These are phyloP conservation scores for Celoporthe dispersa DNA, from an alignment of 2,329 filamentous ascomycete genomes.

Conservation along the genomic window DNA sequence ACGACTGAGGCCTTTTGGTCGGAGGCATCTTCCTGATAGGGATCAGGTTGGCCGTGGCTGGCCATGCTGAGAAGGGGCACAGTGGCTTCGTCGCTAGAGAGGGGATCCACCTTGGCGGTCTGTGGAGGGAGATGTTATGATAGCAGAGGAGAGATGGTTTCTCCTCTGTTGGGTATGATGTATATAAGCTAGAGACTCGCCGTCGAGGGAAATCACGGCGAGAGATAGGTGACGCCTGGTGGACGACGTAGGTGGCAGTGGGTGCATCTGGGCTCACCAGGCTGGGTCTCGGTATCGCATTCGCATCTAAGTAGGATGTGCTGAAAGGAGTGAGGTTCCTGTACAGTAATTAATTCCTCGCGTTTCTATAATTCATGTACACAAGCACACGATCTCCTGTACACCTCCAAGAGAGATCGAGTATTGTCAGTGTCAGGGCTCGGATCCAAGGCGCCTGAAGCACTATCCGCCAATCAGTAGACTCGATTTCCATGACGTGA, in stretches of 20 bases:
- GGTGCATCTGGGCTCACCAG: not conserved
- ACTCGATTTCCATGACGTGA: constrained; percentile 16
- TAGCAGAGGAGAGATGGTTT: not conserved
- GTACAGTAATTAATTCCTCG: not conserved
- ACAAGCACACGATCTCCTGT: not conserved
- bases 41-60: constrained; percentile 10
- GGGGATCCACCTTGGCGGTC: constrained; percentile 20
- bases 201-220: not conserved
- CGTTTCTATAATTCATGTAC: not conserved
- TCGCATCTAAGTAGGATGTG: not conserved
- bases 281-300: not conserved
- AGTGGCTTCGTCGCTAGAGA: constrained; percentile 22
- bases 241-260: not conserved
- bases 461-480: not conserved
- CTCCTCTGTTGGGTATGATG: not conserved
- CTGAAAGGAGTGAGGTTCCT: not conserved
- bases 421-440: too few species aligned
- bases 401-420: not conserved
- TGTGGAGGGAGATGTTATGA: too few species aligned
- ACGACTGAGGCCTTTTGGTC: constrained; percentile 17
- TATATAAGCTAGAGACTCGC: not conserved
- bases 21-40: constrained; percentile 9
- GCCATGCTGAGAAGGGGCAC: constrained; percentile 24
- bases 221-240: not conserved
- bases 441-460: not conserved